Percentiles rank a stretch among this genome's conserved stretches.
Conservation (phyloP, 2,329 filamentous ascomycete genomes). For the Pseudocercospora vitis region DNA sequence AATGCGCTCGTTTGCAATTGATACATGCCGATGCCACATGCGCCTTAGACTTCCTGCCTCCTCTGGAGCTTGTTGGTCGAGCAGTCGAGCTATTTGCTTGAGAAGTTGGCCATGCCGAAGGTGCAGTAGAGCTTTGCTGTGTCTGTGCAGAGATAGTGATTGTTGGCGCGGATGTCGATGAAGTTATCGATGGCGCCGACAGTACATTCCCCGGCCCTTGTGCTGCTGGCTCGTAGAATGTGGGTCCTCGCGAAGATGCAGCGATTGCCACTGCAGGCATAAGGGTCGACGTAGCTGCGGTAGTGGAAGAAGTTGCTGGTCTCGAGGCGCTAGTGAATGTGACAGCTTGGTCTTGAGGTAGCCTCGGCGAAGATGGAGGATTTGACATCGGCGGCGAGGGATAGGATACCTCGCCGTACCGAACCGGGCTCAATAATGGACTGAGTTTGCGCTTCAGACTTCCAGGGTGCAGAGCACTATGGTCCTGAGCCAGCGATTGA, state of each 20-base stretch:
- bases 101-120: slow-evolving; percentile 3
- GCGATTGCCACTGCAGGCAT: slow-evolving; percentile 25
- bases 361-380: slow-evolving; percentile 44
- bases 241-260: slow-evolving; percentile 13
- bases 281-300: slow-evolving; percentile 13
- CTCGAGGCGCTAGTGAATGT: slow-evolving; percentile 10
- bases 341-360: slow-evolving; percentile 21
- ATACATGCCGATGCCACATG: slow-evolving; percentile 84
- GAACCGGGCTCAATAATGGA: slow-evolving; percentile 10
- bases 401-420: slow-evolving; percentile 34
- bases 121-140: slow-evolving; percentile 4
- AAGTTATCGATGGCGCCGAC: slow-evolving; percentile 1
- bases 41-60: slow-evolving; percentile 47
- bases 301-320: slow-evolving; percentile 12
- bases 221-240: slow-evolving; percentile 16
- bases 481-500: slow-evolving; percentile 15
- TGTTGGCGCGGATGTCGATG: slow-evolving; percentile 10
- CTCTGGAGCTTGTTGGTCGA: slow-evolving; percentile 19
- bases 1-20: slow-evolving; percentile 80
- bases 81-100: slow-evolving; percentile 8
- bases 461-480: slow-evolving; percentile 12
- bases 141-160: slow-evolving; percentile 30
- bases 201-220: slow-evolving; percentile 7
- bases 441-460: slow-evolving; percentile 25
- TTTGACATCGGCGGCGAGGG: slow-evolving; percentile 55